Percentiles rank a stretch among this genome's conserved stretches.
Conservation (phyloP, 805 yeast species). For the Metschnikowia gelsemii region DNA sequence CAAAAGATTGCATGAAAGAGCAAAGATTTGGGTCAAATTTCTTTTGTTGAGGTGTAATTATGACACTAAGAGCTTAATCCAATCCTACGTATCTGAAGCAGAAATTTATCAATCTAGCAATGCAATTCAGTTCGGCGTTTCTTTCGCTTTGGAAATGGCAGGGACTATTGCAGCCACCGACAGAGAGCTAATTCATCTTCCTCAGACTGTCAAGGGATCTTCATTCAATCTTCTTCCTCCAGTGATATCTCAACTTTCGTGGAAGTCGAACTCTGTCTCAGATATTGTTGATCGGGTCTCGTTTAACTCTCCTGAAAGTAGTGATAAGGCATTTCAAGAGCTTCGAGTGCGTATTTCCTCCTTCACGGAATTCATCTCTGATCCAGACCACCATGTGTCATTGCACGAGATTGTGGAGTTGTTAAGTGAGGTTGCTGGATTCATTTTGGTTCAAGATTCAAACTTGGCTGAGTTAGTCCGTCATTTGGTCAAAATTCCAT, state of each 20-base stretch:
- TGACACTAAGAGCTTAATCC: slow-evolving; percentile 77
- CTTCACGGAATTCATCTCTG: slow-evolving; percentile 14
- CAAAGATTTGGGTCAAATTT: slow-evolving; percentile 65
- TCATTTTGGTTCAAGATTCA: slow-evolving; percentile 31
- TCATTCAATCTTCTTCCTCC: slow-evolving; percentile 63
- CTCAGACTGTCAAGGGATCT: slow-evolving; percentile 31
- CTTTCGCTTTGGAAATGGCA: slow-evolving; percentile 89
- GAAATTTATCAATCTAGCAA: slow-evolving; percentile 21
- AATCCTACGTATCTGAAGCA: slow-evolving; percentile 60
- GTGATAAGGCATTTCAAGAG: slow-evolving; percentile 28
- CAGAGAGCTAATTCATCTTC: slow-evolving; percentile 56
- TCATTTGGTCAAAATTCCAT: slow-evolving; percentile 67
- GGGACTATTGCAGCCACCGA: slow-evolving; percentile 68
- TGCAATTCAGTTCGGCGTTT: slow-evolving; percentile 70
- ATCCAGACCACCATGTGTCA: slow-evolving; percentile 14
- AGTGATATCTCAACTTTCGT: slow-evolving; percentile 72
- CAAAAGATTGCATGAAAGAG: slow-evolving; percentile 53
- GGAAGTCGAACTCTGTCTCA: slow-evolving; percentile 52
- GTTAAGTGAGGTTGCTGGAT: slow-evolving; percentile 46
- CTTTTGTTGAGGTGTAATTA: slow-evolving; percentile 59
- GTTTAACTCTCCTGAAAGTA: slow-evolving; percentile 26
- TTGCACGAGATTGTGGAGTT: slow-evolving; percentile 37
- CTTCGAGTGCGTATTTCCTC: slow-evolving; percentile 28
- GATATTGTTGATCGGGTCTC: slow-evolving; percentile 34
- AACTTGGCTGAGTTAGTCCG: slow-evolving; percentile 49